phyloP scores from a whole-genome alignment of 495 filamentous ascomycete genomes.

The Lichenothelia convexa region DNA sequence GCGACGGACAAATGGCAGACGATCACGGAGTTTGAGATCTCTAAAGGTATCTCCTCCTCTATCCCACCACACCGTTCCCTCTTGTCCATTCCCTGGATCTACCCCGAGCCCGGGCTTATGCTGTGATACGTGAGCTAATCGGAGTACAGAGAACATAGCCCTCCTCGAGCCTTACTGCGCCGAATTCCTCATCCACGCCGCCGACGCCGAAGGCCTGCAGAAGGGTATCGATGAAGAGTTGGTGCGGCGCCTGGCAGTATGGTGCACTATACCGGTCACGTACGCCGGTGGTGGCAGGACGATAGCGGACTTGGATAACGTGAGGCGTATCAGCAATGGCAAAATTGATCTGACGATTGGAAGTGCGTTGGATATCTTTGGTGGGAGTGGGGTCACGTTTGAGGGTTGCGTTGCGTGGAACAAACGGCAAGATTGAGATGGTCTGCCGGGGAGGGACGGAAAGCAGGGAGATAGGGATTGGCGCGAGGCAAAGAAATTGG shows the following conservation, averaged over 20 bases:
- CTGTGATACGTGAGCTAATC: slow-evolving; percentile 1
- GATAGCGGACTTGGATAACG: slow-evolving; percentile 59
- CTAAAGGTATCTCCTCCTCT: slow-evolving; percentile 47
- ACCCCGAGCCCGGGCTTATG: no score
- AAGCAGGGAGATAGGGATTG: no score
- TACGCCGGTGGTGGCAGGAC: slow-evolving; percentile 87
- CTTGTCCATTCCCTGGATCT: no score
- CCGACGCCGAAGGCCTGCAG: slow-evolving; percentile 92
- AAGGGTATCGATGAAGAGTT: slow-evolving; percentile 73
- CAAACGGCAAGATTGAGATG: no score
- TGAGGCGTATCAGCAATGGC: slow-evolving; percentile 56
- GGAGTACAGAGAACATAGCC: slow-evolving; percentile 48
- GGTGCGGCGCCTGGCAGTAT: slow-evolving; percentile 55
- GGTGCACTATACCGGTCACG: slow-evolving; percentile 81
- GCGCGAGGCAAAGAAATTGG: no score
- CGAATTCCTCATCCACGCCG: slow-evolving; percentile 95
- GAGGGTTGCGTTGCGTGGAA: slow-evolving; percentile 87
- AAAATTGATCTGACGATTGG: slow-evolving; percentile 90
- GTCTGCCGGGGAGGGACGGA: no score
- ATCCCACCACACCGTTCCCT: not conserved
- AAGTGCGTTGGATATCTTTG: slow-evolving; percentile 90
- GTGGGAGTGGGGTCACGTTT: slow-evolving; percentile 67
- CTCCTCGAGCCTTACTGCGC: slow-evolving; percentile 74
- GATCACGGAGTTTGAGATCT: slow-evolving; percentile 87
- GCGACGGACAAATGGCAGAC: slow-evolving; percentile 99